phyloP scores from a whole-genome alignment of 257 asterid genomes.

The Solanum pinnatisectum region DNA sequence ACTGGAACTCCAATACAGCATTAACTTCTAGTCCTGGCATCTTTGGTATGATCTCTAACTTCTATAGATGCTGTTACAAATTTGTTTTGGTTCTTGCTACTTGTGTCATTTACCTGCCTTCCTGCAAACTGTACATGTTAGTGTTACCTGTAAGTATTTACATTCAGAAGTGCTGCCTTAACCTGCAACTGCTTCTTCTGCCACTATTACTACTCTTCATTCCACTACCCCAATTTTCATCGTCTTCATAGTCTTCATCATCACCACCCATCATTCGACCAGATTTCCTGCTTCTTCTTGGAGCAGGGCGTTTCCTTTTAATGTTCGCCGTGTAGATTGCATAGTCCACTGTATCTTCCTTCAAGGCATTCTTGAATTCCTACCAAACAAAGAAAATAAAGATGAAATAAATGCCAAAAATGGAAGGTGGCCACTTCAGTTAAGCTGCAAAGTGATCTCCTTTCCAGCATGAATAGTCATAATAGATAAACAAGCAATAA shows the following conservation, averaged over 20 bases:
- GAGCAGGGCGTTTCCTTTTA: conserved; percentile 31
- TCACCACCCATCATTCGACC: conserved; percentile 10
- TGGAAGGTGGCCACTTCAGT: not conserved
- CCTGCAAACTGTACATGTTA: conserved; percentile 73
- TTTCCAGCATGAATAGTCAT: not conserved
- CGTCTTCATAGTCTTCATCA: conserved; percentile 16
- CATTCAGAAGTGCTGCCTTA: conserved; percentile 56
- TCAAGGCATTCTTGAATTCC: conserved; percentile 38
- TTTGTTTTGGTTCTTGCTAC: not conserved
- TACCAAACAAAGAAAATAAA: not conserved
- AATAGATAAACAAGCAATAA: not conserved
- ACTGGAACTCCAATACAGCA: not conserved
- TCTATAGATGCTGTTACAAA: not conserved
- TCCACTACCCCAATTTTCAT: conserved; percentile 31
- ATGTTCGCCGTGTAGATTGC: conserved; percentile 26
- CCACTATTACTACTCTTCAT: conserved; percentile 34
- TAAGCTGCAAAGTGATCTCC: not conserved
- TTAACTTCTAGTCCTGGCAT: not conserved
- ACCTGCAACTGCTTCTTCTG: conserved; percentile 42
- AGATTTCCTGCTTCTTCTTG: conserved; percentile 22
- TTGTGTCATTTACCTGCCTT: not conserved
- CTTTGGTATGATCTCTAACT: not conserved
- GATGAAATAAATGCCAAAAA: not conserved
- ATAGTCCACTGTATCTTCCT: conserved; percentile 35
- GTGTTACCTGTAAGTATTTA: conserved; percentile 49